phyloP scores from a whole-genome alignment of 176 grass and related monocot genomes.

The Poa annua region DNA sequence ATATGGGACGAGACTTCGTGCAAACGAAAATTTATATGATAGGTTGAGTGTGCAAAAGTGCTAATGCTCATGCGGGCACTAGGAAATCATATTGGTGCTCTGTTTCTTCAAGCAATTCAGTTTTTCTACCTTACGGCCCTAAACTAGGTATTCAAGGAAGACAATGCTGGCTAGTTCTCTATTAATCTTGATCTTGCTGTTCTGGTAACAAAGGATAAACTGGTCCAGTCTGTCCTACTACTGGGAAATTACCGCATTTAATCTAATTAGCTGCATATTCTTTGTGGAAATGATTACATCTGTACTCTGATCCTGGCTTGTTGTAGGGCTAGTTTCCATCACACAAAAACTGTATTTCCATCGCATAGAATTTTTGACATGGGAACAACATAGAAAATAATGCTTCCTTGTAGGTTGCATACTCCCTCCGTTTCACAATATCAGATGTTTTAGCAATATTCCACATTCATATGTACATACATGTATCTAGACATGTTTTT shows the following conservation, averaged over 20 bases:
- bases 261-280: background rate
- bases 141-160: background rate
- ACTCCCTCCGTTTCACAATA: too few species aligned
- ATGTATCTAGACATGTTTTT: too few species aligned
- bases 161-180: background rate
- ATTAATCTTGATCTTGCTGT: constrained; percentile 6
- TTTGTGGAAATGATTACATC: background rate
- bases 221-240: background rate
- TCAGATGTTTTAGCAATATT: too few species aligned
- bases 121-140: background rate
- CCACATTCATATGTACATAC: too few species aligned
- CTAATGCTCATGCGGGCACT: background rate
- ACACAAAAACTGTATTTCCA: background rate
- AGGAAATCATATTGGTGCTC: constrained; percentile 2
- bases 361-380: background rate
- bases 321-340: background rate
- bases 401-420: background rate
- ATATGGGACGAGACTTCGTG: background rate
- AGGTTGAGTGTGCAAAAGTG: background rate
- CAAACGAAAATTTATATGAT: background rate
- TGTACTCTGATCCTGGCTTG: background rate
- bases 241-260: background rate
- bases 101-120: constrained; percentile 8
- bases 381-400: background rate
- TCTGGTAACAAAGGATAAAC: background rate